A percentile compares a stretch with the other conserved stretches of the same genome.
These are phyloP conservation scores for Penicillium macrosclerotiorum DNA, from an alignment of 495 filamentous ascomycete species.

Conservation along the genomic window DNA sequence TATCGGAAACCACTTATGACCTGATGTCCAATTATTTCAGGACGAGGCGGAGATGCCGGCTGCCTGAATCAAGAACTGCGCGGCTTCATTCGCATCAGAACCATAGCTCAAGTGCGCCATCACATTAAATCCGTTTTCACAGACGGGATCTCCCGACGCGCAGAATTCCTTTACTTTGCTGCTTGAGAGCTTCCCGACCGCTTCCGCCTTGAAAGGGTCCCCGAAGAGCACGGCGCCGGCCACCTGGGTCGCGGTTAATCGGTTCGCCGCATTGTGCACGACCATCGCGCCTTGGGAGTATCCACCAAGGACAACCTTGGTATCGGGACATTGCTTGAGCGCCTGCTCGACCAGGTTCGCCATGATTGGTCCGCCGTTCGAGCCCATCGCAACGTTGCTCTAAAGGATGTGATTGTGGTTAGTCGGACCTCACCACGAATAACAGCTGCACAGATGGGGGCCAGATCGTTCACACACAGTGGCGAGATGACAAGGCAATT, in stretches of 20 bases:
- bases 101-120: conserved; percentile 54
- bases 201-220: conserved; percentile 50
- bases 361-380: conserved; percentile 45
- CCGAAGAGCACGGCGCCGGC: conserved; percentile 54
- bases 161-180: conserved; percentile 52
- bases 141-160: conserved; percentile 54
- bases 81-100: conserved; percentile 44
- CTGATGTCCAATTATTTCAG: no score
- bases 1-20: no score
- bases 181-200: conserved; percentile 42
- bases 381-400: conserved; percentile 47
- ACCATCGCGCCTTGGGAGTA: conserved; percentile 59
- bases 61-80: conserved; percentile 42
- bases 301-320: conserved; percentile 59
- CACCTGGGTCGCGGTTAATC: conserved; percentile 30
- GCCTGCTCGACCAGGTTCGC: conserved; percentile 46
- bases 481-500: no score
- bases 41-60: conserved; percentile 22
- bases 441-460: no score
- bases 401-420: conserved; percentile 14
- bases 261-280: conserved; percentile 47
- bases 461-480: no score
- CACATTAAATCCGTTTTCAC: conserved; percentile 47
- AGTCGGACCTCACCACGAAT: not conserved
- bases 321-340: conserved; percentile 53